Conservation (phyloP, 805 yeast genomes). For the Lipomyces lipofer region DNA sequence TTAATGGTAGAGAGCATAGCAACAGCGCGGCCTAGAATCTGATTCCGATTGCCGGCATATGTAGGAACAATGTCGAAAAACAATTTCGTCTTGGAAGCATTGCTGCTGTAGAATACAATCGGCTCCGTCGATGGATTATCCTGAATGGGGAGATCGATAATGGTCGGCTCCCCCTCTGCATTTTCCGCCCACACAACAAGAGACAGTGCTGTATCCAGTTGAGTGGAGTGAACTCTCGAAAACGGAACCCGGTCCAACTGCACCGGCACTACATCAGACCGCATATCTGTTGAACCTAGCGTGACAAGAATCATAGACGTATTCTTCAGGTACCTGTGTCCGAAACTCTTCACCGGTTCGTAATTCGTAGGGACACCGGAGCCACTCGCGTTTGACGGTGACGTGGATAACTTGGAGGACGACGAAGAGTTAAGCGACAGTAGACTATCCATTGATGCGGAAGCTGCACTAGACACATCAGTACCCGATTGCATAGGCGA, state of each 20-base stretch:
- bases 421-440: constrained; percentile 19
- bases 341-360: constrained; percentile 76
- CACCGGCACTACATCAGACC: constrained; percentile 60
- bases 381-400: constrained; percentile 34
- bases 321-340: constrained; percentile 68
- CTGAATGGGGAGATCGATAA: constrained; percentile 82
- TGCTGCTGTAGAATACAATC: constrained; percentile 62
- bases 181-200: constrained; percentile 56
- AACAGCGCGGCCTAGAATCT: constrained; percentile 79
- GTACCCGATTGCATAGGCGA: constrained; percentile 15
- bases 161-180: constrained; percentile 53
- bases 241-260: constrained; percentile 73
- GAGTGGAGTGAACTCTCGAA: constrained; percentile 74
- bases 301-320: constrained; percentile 79
- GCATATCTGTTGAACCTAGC: constrained; percentile 79
- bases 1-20: constrained; percentile 63
- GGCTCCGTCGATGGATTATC: constrained; percentile 62
- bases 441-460: constrained; percentile 29
- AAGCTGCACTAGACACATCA: constrained; percentile 24
- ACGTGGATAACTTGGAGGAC: constrained; percentile 18
- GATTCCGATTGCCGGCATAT: constrained; percentile 47
- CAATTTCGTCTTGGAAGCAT: constrained; percentile 50
- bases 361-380: neutral
- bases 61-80: constrained; percentile 90
- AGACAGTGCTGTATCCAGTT: constrained; percentile 84